These are phyloP conservation scores for Cucumis cinereus DNA, from an alignment of 306 rosid species.

Conservation along the genomic window DNA sequence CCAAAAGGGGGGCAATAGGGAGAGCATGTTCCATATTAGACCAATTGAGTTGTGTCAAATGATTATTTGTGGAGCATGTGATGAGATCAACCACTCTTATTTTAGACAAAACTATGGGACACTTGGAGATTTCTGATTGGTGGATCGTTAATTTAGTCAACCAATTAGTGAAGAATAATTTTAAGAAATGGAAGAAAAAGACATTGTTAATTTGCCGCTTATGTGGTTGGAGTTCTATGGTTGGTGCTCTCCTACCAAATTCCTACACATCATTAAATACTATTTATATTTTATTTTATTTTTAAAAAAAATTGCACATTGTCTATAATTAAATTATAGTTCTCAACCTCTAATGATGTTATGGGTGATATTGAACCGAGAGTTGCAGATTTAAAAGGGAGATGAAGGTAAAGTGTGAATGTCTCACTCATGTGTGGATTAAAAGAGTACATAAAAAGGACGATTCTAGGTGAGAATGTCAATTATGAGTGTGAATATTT, in stretches of 20 bases:
- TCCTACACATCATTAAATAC: background rate
- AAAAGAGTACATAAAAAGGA: too few relatives aligned
- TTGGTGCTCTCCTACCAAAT: background rate
- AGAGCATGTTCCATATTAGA: background rate
- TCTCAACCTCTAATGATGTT: too few relatives aligned
- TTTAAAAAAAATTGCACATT: too few relatives aligned
- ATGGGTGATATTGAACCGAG: too few relatives aligned
- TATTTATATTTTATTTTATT: too few relatives aligned
- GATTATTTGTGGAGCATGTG: constrained; percentile 5
- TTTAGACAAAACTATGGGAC: background rate
- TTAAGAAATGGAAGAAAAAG: background rate
- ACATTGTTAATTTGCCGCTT: background rate
- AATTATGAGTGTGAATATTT: too few relatives aligned
- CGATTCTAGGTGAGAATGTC: too few relatives aligned
- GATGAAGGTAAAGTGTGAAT: too few relatives aligned
- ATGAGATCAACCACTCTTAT: background rate
- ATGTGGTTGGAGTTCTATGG: background rate
- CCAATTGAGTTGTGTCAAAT: background rate
- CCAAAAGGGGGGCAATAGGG: background rate
- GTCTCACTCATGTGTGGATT: too few relatives aligned
- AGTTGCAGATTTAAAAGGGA: too few relatives aligned
- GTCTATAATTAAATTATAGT: too few relatives aligned
- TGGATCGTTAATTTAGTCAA: background rate
- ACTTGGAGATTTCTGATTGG: background rate
- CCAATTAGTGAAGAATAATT: background rate